These are phyloP conservation scores for Kalmanozyma brasiliensis DNA, from an alignment of 1,284 basidiomycete species.

Conservation along the genomic window DNA sequence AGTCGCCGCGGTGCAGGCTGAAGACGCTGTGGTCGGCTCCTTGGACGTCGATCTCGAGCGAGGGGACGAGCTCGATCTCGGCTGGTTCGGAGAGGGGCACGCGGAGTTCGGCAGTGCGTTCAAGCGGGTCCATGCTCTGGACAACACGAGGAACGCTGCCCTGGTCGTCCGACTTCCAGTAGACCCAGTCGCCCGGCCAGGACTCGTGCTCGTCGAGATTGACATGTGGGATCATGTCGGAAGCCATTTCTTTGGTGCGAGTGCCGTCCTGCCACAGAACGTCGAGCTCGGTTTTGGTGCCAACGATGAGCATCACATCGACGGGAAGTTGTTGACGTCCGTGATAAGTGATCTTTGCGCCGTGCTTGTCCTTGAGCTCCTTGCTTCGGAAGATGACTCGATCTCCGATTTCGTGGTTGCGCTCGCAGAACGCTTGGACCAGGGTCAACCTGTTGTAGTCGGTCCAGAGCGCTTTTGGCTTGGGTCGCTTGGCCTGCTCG, in stretches of 20 bases:
- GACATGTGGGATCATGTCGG: slow-evolving; percentile 80
- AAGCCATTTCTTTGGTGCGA: slow-evolving; percentile 73
- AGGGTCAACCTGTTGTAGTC: slow-evolving; percentile 43
- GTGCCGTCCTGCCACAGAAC: slow-evolving; percentile 89
- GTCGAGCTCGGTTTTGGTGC: slow-evolving; percentile 77
- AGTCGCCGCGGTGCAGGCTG: slow-evolving; percentile 82
- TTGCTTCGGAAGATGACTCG: slow-evolving; percentile 64
- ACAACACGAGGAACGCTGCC: slow-evolving; percentile 76
- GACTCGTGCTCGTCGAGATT: slow-evolving; percentile 69
- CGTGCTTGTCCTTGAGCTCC: slow-evolving; percentile 40
- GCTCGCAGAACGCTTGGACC: slow-evolving; percentile 44
- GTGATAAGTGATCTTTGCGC: slow-evolving; percentile 37
- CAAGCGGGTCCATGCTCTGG: slow-evolving; percentile 70
- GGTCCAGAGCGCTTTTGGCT: slow-evolving; percentile 44
- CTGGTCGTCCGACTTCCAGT: slow-evolving; percentile 82
- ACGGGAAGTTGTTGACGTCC: slow-evolving; percentile 36
- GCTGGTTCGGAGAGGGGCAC: slow-evolving; percentile 48
- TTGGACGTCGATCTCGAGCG: slow-evolving; percentile 87
- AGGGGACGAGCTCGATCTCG: slow-evolving; percentile 77
- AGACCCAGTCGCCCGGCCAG: slow-evolving; percentile 82
- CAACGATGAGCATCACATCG: slow-evolving; percentile 71
- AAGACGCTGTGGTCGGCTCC: slow-evolving; percentile 72
- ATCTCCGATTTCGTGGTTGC: slow-evolving; percentile 63
- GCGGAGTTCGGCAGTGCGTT: slow-evolving; percentile 62
- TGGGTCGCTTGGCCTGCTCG: slow-evolving; percentile 40